Evolutionary conservation across 2,329 filamentous ascomycete species (phyloP).

Genomic region (Aaosphaeria pasadenensis): DNA sequence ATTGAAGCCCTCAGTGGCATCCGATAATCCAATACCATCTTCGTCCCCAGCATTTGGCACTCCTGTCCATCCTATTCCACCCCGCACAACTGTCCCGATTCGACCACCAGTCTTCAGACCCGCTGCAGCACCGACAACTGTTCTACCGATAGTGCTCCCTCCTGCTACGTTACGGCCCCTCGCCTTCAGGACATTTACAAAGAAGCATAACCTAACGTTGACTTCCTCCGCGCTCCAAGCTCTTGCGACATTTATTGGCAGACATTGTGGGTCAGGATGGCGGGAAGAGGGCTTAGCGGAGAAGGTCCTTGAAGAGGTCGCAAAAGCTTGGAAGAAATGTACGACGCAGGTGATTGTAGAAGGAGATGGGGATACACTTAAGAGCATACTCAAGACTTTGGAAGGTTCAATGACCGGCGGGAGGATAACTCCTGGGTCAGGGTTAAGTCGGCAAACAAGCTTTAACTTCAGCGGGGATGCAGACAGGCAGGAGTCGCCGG

Average conservation of each 20-base stretch:
- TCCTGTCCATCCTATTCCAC: slow-evolving; percentile 73
- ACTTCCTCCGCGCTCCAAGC: slow-evolving; percentile 82
- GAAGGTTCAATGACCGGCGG: slow-evolving; percentile 91
- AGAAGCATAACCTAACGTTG: slow-evolving; percentile 93
- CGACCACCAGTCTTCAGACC: slow-evolving; percentile 47
- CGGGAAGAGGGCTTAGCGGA: slow-evolving; percentile 92
- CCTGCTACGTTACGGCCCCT: slow-evolving; percentile 82
- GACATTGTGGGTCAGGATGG: slow-evolving; percentile 94
- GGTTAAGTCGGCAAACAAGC: slow-evolving; percentile 62
- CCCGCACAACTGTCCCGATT: slow-evolving; percentile 42
- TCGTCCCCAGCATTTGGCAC: slow-evolving; percentile 90
- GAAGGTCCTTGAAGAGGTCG: slow-evolving; percentile 85
- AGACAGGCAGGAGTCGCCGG: slow-evolving; percentile 7
- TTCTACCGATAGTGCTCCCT: slow-evolving; percentile 86
- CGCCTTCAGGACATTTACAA: slow-evolving; percentile 93
- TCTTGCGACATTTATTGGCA: slow-evolving; percentile 84
- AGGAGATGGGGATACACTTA: slow-evolving; percentile 66
- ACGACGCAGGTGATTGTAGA: slow-evolving; percentile 91
- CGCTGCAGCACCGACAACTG: slow-evolving; percentile 55
- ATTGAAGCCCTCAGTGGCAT: slow-evolving; percentile 26
- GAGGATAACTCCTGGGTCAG: slow-evolving; percentile 56
- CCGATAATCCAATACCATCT: slow-evolving; percentile 67
- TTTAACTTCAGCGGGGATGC: slow-evolving; percentile 56
- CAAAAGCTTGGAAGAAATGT: slow-evolving; percentile 85
- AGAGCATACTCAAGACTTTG: slow-evolving; percentile 76